Conservation (phyloP, 2,329 filamentous ascomycete species). For the Mycocentrospora acerina region DNA sequence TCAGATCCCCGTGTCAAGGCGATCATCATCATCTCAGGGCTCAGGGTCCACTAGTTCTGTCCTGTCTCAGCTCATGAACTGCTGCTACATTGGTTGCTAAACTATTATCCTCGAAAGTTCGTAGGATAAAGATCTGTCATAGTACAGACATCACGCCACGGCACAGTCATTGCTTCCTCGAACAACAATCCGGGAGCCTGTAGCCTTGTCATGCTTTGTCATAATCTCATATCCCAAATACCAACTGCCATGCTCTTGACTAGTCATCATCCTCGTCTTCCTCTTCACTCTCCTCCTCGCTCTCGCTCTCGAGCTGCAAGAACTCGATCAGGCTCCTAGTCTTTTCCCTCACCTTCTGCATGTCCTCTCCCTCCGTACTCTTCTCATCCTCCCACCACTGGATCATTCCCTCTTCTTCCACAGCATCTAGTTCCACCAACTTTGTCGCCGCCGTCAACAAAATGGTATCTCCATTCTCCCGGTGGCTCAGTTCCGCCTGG, state of each 20-base stretch:
- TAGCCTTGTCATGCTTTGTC: no score
- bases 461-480: slow-evolving; percentile 65
- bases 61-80: no score
- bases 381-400: slow-evolving; percentile 83
- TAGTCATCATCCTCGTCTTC: slow-evolving; percentile 36
- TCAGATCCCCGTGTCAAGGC: no score
- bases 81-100: no score
- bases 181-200: no score
- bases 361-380: slow-evolving; percentile 65
- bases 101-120: no score
- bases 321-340: slow-evolving; percentile 75
- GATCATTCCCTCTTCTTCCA: slow-evolving; percentile 86
- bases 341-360: slow-evolving; percentile 71
- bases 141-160: no score
- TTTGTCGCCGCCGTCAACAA: slow-evolving; percentile 80
- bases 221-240: no score
- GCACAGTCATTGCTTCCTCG: no score
- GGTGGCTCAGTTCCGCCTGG: slow-evolving; percentile 74
- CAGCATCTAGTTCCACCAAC: slow-evolving; percentile 78
- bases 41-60: no score
- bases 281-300: slow-evolving; percentile 63
- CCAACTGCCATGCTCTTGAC: neutral
- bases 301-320: slow-evolving; percentile 76
- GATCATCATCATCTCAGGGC: no score
- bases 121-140: no score